These are phyloP conservation scores for Circinella umbellata DNA, from an alignment of 371 early-diverging fungal genomes.

Conservation along the genomic window DNA sequence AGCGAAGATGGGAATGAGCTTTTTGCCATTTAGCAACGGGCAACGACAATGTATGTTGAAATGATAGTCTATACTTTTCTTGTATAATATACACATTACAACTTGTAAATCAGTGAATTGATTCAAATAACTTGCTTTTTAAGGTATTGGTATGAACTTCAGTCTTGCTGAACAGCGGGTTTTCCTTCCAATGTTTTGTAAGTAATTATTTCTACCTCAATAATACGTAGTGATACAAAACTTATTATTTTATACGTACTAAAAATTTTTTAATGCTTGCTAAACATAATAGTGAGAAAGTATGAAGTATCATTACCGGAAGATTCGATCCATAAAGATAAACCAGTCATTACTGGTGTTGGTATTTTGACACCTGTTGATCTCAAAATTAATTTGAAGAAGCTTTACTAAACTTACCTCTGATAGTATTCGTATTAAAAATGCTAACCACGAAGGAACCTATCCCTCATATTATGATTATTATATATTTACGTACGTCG, in stretches of 20 bases:
- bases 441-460: too few relatives aligned
- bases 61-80: too few relatives aligned
- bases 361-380: slow-evolving; percentile 17
- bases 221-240: too few relatives aligned
- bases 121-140: not conserved
- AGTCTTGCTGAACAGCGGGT: slow-evolving; percentile 60
- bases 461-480: too few relatives aligned
- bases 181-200: slow-evolving; percentile 50
- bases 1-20: slow-evolving; percentile 6
- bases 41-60: slow-evolving; percentile 11
- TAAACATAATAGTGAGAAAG: slow-evolving; percentile 26
- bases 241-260: too few relatives aligned
- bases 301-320: slow-evolving; percentile 32
- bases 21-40: slow-evolving; percentile 22
- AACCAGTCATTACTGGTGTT: slow-evolving; percentile 13
- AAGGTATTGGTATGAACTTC: slow-evolving; percentile 57
- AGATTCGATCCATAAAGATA: slow-evolving; percentile 32
- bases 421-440: too few relatives aligned
- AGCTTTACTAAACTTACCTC: slow-evolving; percentile 6
- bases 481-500: too few relatives aligned
- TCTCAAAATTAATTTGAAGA: slow-evolving; percentile 14
- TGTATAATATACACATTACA: not conserved
- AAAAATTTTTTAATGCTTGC: not conserved
- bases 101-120: not conserved
- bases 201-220: slow-evolving; percentile 13